phyloP scores from a whole-genome alignment of 192 early-diverging fungal genomes.

The Funneliformis mosseae region DNA sequence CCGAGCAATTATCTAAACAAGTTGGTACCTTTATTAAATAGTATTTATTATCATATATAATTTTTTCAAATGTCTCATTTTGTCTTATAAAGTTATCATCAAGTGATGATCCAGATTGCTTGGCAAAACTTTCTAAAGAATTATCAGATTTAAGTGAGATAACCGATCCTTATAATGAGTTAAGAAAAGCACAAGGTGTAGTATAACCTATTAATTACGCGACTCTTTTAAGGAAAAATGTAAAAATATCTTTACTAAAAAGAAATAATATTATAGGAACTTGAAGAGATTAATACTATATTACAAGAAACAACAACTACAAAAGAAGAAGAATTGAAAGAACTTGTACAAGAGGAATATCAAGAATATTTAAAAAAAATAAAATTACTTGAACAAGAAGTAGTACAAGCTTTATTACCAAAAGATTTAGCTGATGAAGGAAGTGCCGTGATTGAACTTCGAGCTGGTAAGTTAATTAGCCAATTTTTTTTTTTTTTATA shows the following conservation, averaged over 20 bases:
- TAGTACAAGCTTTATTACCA: conserved; percentile 63
- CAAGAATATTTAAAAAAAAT: conserved; percentile 43
- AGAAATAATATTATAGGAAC: conserved; percentile 14
- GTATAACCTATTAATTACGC: neutral
- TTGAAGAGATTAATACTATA: conserved; percentile 39
- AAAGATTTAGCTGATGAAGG: conserved; percentile 70
- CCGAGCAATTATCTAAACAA: conserved; percentile 3
- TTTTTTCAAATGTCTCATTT: neutral
- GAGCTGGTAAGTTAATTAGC: conserved; percentile 54
- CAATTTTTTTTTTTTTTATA: neutral
- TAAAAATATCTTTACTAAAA: neutral
- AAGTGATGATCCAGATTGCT: neutral
- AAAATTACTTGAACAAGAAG: conserved; percentile 51
- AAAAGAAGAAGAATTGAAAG: conserved; percentile 53
- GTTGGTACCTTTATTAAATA: neutral
- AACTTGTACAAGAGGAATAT: conserved; percentile 67
- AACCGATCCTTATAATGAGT: conserved; percentile 21
- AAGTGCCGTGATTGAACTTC: conserved; percentile 72
- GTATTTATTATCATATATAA: neutral
- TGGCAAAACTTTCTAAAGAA: conserved; percentile 31
- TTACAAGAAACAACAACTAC: conserved; percentile 38
- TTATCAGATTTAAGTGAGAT: conserved; percentile 28
- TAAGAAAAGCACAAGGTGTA: conserved; percentile 20
- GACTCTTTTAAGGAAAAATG: neutral
- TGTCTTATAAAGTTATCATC: conserved; percentile 6